Evolutionary conservation across 495 filamentous ascomycete species (phyloP).

Genomic region (Pseudomonodictys pantanalensis): DNA sequence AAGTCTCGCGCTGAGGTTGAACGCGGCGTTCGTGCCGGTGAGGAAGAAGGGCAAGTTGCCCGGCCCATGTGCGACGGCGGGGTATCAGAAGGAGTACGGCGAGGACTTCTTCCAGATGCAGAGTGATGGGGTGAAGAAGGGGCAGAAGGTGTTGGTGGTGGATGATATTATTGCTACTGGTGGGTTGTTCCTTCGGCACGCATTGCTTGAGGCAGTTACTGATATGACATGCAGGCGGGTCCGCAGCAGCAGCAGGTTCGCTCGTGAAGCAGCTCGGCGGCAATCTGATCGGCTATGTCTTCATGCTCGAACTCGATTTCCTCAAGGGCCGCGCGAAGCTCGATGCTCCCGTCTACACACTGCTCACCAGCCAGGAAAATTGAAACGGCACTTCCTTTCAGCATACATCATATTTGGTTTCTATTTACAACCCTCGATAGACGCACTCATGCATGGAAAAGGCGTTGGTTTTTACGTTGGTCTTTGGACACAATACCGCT

Average conservation of each 20-base stretch:
- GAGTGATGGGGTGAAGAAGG: constrained; percentile 73
- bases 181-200: constrained; percentile 48
- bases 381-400: not conserved
- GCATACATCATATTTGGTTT: not conserved
- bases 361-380: constrained; percentile 63
- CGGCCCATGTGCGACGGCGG: constrained; percentile 75
- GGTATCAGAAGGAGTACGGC: constrained; percentile 94
- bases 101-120: constrained; percentile 97
- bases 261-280: constrained; percentile 84
- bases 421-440: constrained; percentile 10
- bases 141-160: constrained; percentile 86
- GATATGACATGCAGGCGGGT: constrained; percentile 65
- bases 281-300: constrained; percentile 81
- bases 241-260: constrained; percentile 79
- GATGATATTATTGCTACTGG: constrained; percentile 99
- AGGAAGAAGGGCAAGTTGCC: constrained; percentile 97
- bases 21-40: constrained; percentile 89
- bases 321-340: constrained; percentile 90
- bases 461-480: constrained; percentile 5
- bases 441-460: constrained; percentile 8
- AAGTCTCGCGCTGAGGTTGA: constrained; percentile 77
- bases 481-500: not conserved
- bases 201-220: constrained; percentile 1
- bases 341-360: constrained; percentile 76
- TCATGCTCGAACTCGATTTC: constrained; percentile 94